Evolutionary conservation across 139 green algal species (phyloP).

Genomic region (Astrephomene gubernaculifera): DNA sequence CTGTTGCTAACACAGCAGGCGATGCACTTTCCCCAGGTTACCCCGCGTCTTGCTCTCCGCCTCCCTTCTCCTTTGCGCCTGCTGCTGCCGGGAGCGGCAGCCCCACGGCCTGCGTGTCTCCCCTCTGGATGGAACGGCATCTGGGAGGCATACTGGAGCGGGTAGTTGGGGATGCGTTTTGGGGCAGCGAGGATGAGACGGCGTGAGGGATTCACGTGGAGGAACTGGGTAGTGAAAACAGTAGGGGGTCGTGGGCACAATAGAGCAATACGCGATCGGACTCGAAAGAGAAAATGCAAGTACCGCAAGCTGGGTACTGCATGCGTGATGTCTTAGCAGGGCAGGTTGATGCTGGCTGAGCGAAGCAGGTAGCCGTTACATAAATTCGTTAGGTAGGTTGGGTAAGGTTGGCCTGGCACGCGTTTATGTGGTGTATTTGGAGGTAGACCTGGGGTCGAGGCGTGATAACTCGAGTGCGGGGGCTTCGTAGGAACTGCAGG

Average conservation of each 20-base stretch:
- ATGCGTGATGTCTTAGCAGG: too few relatives aligned
- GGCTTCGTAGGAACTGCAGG: too few relatives aligned
- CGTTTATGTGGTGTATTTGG: too few relatives aligned
- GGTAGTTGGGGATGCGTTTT: conserved; percentile 1
- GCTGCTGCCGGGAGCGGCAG: not conserved
- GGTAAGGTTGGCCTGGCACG: too few relatives aligned
- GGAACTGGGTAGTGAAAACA: not conserved
- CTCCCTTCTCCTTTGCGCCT: not conserved
- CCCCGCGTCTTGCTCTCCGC: not conserved
- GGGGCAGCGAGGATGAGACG: not conserved
- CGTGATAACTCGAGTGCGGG: too few relatives aligned
- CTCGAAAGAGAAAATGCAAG: too few relatives aligned
- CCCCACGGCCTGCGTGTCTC: not conserved
- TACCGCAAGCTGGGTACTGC: too few relatives aligned
- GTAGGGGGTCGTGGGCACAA: not conserved
- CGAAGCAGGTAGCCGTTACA: too few relatives aligned
- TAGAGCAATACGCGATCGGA: not conserved
- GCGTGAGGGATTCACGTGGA: not conserved
- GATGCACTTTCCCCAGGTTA: not conserved
- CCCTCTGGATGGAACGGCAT: not conserved
- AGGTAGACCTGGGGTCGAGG: too few relatives aligned
- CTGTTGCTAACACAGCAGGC: not conserved
- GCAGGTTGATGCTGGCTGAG: too few relatives aligned
- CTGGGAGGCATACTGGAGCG: not conserved
- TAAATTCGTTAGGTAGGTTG: too few relatives aligned